Evolutionary conservation across 768 basidiomycete species (phyloP).

Genomic region (Tubosaeta sp.): DNA sequence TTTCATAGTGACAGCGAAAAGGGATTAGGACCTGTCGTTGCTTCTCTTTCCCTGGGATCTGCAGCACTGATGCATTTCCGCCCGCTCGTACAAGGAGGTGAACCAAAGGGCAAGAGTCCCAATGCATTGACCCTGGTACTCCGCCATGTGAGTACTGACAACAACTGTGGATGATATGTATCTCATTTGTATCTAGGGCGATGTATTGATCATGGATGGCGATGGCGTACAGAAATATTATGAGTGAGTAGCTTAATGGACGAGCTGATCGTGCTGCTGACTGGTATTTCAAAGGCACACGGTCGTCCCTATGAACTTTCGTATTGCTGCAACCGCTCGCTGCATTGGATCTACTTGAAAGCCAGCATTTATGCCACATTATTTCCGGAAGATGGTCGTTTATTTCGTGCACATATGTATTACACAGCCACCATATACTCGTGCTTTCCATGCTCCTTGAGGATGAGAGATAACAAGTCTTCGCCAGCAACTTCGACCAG

Average conservation of each 20-base stretch:
- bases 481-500: not conserved
- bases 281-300: slow-evolving; percentile 50
- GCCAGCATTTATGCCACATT: not conserved
- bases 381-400: not conserved
- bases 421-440: not conserved
- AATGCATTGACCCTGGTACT: slow-evolving; percentile 54
- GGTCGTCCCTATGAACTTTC: slow-evolving; percentile 68
- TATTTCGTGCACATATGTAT: not conserved
- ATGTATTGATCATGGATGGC: slow-evolving; percentile 77
- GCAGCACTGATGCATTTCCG: slow-evolving; percentile 81
- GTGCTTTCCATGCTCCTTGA: not conserved
- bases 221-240: slow-evolving; percentile 62
- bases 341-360: slow-evolving; percentile 42
- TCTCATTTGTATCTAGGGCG: slow-evolving; percentile 47
- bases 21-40: slow-evolving; percentile 69
- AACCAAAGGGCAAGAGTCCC: slow-evolving; percentile 20
- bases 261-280: slow-evolving; percentile 9
- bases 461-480: not conserved
- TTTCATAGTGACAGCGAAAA: slow-evolving; percentile 78
- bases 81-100: slow-evolving; percentile 36
- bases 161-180: not conserved
- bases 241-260: slow-evolving; percentile 44
- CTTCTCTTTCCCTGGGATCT: slow-evolving; percentile 73
- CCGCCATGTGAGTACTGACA: slow-evolving; percentile 50
- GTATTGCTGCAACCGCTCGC: slow-evolving; percentile 78